phyloP scores from a whole-genome alignment of 345 rosid genomes.

The Eucalyptus tenuipes region DNA sequence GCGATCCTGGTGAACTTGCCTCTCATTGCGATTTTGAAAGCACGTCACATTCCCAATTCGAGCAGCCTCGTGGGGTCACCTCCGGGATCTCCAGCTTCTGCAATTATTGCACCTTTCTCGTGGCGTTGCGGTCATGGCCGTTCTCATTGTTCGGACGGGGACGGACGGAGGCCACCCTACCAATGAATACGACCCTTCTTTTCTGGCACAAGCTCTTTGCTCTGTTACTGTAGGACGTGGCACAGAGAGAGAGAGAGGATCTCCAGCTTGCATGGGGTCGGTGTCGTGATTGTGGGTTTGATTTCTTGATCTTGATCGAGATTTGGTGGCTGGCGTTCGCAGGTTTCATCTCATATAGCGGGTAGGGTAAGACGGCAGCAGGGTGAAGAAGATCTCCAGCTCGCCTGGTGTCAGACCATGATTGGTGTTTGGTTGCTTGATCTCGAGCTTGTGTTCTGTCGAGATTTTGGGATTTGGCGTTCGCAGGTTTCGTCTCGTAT shows the following conservation, averaged over 20 bases:
- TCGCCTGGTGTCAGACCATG: background rate
- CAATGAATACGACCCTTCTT: background rate
- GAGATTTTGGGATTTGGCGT: background rate
- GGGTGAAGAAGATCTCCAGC: background rate
- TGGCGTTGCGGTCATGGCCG: background rate
- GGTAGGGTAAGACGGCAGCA: background rate
- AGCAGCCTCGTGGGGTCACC: background rate
- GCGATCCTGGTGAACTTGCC: background rate
- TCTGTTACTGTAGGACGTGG: background rate
- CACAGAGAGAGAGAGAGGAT: background rate
- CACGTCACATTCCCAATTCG: background rate
- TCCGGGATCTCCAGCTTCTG: background rate
- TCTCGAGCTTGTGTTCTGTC: background rate
- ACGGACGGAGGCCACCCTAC: background rate
- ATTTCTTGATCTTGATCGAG: background rate
- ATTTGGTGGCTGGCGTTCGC: background rate
- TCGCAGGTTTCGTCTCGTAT: background rate
- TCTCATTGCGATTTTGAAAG: background rate
- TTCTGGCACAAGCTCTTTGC: background rate
- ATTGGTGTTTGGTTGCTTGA: background rate
- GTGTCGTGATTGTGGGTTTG: background rate
- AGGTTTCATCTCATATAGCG: background rate
- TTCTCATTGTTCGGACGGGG: background rate
- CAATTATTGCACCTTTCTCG: background rate
- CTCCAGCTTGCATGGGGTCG: background rate